These are phyloP conservation scores for Rhododendron vialii DNA, from an alignment of 148 eudicot species.

Conservation along the genomic window DNA sequence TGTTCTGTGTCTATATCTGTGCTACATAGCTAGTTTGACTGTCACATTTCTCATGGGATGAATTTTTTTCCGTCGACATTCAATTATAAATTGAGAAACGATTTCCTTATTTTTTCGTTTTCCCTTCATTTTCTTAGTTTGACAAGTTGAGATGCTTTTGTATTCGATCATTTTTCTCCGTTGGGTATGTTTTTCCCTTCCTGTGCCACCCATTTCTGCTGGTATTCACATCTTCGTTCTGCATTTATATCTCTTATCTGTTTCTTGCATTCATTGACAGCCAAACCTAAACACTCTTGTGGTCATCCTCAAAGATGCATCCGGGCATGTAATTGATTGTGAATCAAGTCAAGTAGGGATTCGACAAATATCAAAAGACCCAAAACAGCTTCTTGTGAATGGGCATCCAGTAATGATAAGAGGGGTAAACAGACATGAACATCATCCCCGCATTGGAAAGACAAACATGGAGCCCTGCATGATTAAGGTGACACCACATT, in stretches of 20 bases:
- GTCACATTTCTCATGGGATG: not conserved
- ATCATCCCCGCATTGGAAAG: conserved; percentile 92
- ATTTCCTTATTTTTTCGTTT: not conserved
- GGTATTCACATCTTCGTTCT: not conserved
- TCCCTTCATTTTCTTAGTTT: not conserved
- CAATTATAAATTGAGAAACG: not conserved
- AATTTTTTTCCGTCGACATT: not conserved
- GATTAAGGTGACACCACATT: conserved; percentile 58
- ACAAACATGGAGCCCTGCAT: conserved; percentile 92
- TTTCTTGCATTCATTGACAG: conserved; percentile 39
- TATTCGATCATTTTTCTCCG: not conserved
- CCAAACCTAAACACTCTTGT: conserved; percentile 88
- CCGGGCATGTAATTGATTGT: conserved; percentile 73
- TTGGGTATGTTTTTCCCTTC: not conserved
- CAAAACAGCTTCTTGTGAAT: conserved; percentile 86
- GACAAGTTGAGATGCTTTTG: not conserved
- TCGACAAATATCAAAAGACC: conserved; percentile 69
- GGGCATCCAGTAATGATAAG: conserved; percentile 80
- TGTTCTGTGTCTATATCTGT: not conserved
- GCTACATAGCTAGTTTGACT: not conserved
- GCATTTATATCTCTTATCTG: conserved; percentile 8
- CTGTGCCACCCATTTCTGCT: conserved; percentile 1
- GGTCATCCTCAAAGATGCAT: conserved; percentile 68
- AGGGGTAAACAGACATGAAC: conserved; percentile 96
- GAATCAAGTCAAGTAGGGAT: conserved; percentile 94